Evolutionary conservation across 2,329 filamentous ascomycete species (phyloP).

Genomic region (Trichoderma breve): DNA sequence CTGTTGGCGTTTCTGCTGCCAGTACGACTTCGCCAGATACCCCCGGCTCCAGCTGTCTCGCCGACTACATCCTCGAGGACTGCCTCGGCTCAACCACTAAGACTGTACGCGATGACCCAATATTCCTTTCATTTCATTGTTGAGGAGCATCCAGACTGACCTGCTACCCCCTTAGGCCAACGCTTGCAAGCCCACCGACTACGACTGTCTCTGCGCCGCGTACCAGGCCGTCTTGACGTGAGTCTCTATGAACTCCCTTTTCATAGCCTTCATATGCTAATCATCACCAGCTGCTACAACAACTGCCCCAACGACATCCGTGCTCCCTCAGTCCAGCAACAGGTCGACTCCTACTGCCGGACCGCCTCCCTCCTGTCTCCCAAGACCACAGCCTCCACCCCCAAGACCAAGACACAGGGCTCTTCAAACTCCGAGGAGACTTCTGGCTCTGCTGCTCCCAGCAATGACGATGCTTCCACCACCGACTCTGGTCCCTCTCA

Average conservation of each 20-base stretch:
- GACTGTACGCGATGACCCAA: slow-evolving; percentile 31
- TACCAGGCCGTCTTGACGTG: slow-evolving; percentile 48
- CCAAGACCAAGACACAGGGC: slow-evolving; percentile 26
- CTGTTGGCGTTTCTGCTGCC: slow-evolving; percentile 14
- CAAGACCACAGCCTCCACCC: slow-evolving; percentile 28
- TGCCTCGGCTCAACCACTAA: slow-evolving; percentile 42
- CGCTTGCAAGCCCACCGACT: slow-evolving; percentile 42
- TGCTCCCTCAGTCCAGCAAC: slow-evolving; percentile 33
- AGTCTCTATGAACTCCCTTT: slow-evolving; percentile 26
- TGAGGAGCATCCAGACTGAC: neutral
- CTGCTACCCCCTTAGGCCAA: slow-evolving; percentile 28
- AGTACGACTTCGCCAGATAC: slow-evolving; percentile 29
- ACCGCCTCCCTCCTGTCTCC: slow-evolving; percentile 46
- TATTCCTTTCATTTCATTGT: neutral
- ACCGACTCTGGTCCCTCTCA: neutral
- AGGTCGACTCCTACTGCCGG: slow-evolving; percentile 45
- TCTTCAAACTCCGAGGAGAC: slow-evolving; percentile 24
- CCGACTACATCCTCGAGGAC: slow-evolving; percentile 47
- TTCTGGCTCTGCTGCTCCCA: slow-evolving; percentile 24
- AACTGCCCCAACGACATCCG: slow-evolving; percentile 53
- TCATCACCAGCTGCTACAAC: slow-evolving; percentile 48
- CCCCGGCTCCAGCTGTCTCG: slow-evolving; percentile 38
- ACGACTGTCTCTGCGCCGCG: slow-evolving; percentile 46
- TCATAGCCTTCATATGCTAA: neutral
- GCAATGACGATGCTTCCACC: slow-evolving; percentile 27